Base-by-base conservation (phyloP, 208 protist species). In the Acanthamoeba royreba region DNA sequence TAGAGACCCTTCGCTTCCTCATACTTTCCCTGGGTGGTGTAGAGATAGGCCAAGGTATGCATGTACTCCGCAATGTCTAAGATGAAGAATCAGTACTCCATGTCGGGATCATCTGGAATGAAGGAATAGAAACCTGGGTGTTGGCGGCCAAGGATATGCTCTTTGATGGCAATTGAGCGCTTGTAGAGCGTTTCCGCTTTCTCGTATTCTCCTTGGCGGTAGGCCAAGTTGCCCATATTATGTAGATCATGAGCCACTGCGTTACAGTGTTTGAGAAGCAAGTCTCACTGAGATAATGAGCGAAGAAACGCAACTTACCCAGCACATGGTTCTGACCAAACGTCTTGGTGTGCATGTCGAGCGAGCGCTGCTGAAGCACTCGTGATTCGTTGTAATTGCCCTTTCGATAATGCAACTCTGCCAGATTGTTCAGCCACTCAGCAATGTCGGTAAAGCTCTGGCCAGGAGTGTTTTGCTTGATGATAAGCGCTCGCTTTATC, bases 11-110 rank as follows among this genome's bases (percentile, higher is more conserved):
- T 61, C n/a, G 88, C 88, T 25, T 69, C 33, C 22, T 93, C 88
- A 63, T 83, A 93, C 47, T 93, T 93, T 38, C 88, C 88, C 63
- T 93, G 88, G 5, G 88, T 93, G 17, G 88, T 93, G 52, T 93
- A 81, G 28, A 93, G 28, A 33, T 93, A 93, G 11, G 88, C 88
- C 66, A 93, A 43, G 28, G 55, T 93, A 43, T 93, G 88, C 47
- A 93, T 55, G 63, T 77, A 63, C 63, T 61, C 66, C 13, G 63
- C 88, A 43, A 93, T 53, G 88, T 93, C 88, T 93, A n/a, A 0
- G 25, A 28, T 49, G 4, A n/a, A 79, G 33, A n/a, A n/a, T n/a
- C n/a, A n/a, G n/a, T n/a, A n/a, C n/a, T n/a, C n/a, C n/a, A n/a
- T n/a, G n/a, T n/a, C n/a, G n/a, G n/a, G n/a, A n/a, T n/a, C n/a